Base-by-base conservation (phyloP, 2,329 filamentous ascomycete species). In the Fusarium siculi region DNA sequence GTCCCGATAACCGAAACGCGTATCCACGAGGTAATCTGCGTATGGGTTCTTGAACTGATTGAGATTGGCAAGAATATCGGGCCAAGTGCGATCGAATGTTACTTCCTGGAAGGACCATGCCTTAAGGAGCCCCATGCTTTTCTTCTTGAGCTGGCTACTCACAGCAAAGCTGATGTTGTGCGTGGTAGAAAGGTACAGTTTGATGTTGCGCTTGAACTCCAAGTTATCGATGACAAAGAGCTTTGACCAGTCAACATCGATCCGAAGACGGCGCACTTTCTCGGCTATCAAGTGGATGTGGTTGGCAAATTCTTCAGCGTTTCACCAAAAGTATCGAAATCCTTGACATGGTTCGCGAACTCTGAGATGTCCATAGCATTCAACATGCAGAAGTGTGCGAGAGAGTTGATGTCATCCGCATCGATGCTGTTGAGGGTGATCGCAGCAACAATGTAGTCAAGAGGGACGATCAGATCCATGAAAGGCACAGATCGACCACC, bases 371-470 rank as follows among this genome's bases (percentile, higher is more conserved):
- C 28, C 6, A 47, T 30, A 11, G 19, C 14, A 16, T 47, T n/a
- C 25, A n/a, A 11, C 14, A 10, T 5, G 16, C 19, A 25, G 19
- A 47, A 28, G 7, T 19, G 21, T 16, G 44, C 28, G 28, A 47
- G 44, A 30, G 44, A 47, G 4, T 47, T n/a, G 0, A n/a, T n/a
- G 19, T 15, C 4, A n/a, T 30, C 19, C 5, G 28, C 9, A 11
- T 30, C 10, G 9, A 47, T n/a, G 25, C 25, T 47, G 25, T n/a
- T 30, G 28, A 30, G 14, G 4, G 28, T n/a, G 28, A 47, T 7
- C 3, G 3, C 25, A 47, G 30, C 14, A 11, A 30, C 0, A 2
- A 47, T 5, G 4, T 21, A 5, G 15, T 30, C 14, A 16, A 30
- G 19, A 16, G 44, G 19, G 9, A 30, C 9, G 19, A n/a, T 30